Evolutionary conservation across 345 rosid genomes (phyloP).

Genomic region (Citrus hindsii): DNA sequence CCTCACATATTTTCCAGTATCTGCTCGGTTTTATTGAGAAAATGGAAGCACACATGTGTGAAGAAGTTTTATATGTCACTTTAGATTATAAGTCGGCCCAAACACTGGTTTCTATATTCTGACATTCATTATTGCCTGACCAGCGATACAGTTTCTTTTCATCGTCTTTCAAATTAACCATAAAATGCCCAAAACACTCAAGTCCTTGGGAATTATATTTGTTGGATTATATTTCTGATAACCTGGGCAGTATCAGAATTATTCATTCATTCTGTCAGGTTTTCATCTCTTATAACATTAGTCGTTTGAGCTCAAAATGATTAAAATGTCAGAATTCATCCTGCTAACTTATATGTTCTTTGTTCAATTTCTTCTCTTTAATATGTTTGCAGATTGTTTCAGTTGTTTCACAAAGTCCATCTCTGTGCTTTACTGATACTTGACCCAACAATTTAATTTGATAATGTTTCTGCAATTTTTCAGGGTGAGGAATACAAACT

Average conservation of each 20-base stretch:
- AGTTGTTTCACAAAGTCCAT: background rate
- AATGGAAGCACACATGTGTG: background rate
- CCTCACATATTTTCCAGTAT: background rate
- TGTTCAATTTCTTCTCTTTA: background rate
- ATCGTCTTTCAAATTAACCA: too few species aligned
- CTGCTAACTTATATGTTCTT: background rate
- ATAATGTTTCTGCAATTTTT: conserved; percentile 8
- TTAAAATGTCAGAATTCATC: background rate
- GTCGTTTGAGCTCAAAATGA: background rate
- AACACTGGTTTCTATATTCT: background rate
- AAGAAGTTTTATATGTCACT: background rate
- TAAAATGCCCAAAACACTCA: background rate
- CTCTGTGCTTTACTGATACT: background rate
- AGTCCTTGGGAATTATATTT: background rate
- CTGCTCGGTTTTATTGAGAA: background rate
- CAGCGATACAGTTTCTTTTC: too few species aligned
- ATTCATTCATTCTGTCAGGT: background rate
- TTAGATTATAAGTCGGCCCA: background rate
- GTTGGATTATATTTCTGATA: background rate
- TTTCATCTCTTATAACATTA: background rate
- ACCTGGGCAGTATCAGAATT: background rate
- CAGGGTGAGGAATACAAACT: conserved; percentile 75
- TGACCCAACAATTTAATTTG: background rate
- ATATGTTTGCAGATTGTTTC: background rate
- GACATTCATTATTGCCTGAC: background rate